Evolutionary conservation across 352 stramenopile species (phyloP), one percentile per base, ranked within the genome.

Genomic region (Globisporangium camurandrum): DNA sequence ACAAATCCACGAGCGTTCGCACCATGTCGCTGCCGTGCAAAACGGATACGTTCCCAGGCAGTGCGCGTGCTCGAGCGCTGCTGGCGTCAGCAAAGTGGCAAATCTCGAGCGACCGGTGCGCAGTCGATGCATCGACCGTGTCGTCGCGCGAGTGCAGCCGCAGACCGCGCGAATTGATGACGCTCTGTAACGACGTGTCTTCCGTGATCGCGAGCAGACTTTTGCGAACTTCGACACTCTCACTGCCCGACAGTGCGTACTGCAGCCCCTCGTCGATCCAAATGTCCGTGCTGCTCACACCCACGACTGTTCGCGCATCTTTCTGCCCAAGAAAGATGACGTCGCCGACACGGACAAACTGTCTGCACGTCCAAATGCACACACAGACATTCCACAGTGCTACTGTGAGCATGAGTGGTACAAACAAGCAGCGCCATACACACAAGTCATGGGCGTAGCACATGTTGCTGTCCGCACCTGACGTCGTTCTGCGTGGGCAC

Each of bases 21-120:
- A 85, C 69, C 2, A 52, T 41, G 54, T 80, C 62, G 49, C 69
- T 85, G 26, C 67, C 73, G 30, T 65, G 57, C 19, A 59, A 50
- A 10, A 82, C 70, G 0, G 67, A 78, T 0, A 80, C 73, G 34
- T 75, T 85, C 9, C 70, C 70, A 12, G 59, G 61, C 4, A 85
- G 40, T 40, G 62, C 47, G 2, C 61, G 56, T 3, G 59, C 47
- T 17, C 37, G 59, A 4, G 54, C 56, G 8, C 57, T 61, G 49
- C 64, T 82, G 26, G 61, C 64, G 36, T 79, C 69, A 7, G 73
- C 61, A 43, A 72, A 85, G 48, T 85, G 70, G 10, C 67, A 67
- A 40, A 85, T 72, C 27, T 81, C 59, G 28, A 77, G 22, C 0
- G 63, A 66, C 6, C 59, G 64, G 19, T 82, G 70, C 23, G 59